These are phyloP conservation scores for Tilletiopsis washingtonensis DNA, from an alignment of 1,284 basidiomycete species.

Conservation along the genomic window DNA sequence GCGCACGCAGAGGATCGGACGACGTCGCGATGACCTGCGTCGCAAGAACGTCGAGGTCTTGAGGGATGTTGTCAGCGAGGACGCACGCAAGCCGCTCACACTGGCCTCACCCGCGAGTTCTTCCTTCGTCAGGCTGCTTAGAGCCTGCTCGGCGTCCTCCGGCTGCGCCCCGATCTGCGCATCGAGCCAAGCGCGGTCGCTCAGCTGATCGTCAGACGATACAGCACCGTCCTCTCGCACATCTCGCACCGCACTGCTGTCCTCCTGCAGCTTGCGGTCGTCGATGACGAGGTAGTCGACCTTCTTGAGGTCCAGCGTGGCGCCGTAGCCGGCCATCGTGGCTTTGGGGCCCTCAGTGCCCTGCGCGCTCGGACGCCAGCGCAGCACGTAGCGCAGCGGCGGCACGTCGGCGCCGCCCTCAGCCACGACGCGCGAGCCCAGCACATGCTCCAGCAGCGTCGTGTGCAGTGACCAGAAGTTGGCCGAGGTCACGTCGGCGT, in stretches of 20 bases:
- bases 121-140: conserved; percentile 12
- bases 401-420: neutral
- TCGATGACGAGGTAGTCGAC: conserved; percentile 84
- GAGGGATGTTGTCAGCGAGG: neutral
- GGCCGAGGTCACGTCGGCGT: conserved; percentile 34
- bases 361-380: conserved; percentile 34
- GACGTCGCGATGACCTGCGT: conserved; percentile 24
- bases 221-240: too few relatives aligned
- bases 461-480: conserved; percentile 28
- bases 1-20: conserved; percentile 31
- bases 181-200: conserved; percentile 11
- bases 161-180: conserved; percentile 2
- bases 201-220: neutral
- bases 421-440: neutral
- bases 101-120: conserved; percentile 9
- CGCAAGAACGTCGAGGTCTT: conserved; percentile 22
- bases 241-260: too few relatives aligned
- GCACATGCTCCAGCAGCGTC: conserved; percentile 12
- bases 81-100: neutral
- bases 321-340: conserved; percentile 74
- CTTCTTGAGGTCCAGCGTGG: conserved; percentile 86
- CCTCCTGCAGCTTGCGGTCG: conserved; percentile 26
- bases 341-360: neutral
- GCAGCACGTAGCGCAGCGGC: conserved; percentile 29
- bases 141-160: conserved; percentile 1